Conservation (phyloP, 805 yeast species). For the Suhomyces kilbournensis region DNA sequence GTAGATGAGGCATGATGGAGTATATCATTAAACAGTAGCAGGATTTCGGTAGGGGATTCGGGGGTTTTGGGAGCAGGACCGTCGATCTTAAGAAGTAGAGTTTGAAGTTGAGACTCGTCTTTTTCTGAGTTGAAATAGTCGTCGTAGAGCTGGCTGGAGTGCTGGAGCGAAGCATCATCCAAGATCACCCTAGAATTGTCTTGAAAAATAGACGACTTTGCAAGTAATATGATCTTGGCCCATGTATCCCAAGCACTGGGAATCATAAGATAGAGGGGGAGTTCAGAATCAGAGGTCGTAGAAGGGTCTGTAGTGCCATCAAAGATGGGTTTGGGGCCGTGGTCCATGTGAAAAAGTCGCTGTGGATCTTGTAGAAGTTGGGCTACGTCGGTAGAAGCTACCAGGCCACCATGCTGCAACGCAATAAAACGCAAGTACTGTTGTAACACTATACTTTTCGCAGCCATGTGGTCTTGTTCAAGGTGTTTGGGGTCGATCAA, state of each 20-base stretch:
- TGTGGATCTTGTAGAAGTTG: slow-evolving; percentile 1
- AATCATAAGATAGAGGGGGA: slow-evolving; percentile 18
- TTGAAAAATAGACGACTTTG: slow-evolving; percentile 20
- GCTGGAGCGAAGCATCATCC: slow-evolving; percentile 15
- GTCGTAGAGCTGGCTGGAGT: slow-evolving; percentile 16
- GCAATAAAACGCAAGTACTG: slow-evolving; percentile 34
- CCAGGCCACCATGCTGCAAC: slow-evolving; percentile 28
- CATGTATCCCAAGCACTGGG: slow-evolving; percentile 53
- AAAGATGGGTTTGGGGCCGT: slow-evolving; percentile 14
- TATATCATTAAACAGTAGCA: slow-evolving; percentile 1
- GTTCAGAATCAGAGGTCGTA: not conserved
- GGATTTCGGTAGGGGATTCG: not conserved
- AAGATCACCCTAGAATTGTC: slow-evolving; percentile 10
- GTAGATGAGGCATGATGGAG: not conserved
- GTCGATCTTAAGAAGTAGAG: not conserved
- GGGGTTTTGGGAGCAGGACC: not conserved
- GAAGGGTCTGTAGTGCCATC: slow-evolving; percentile 1
- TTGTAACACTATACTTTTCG: slow-evolving; percentile 26
- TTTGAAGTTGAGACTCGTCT: not conserved
- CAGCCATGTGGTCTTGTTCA: slow-evolving; percentile 17
- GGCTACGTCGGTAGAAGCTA: slow-evolving; percentile 10
- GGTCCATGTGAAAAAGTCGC: not conserved
- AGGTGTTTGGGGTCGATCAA: slow-evolving; percentile 14
- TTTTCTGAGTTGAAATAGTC: slow-evolving; percentile 4
- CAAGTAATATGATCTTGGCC: slow-evolving; percentile 43